Evolutionary conservation across 2,329 filamentous ascomycete genomes (phyloP), one percentile per base, ranked within the genome.

Genomic region (Stenocarpella maydis): DNA sequence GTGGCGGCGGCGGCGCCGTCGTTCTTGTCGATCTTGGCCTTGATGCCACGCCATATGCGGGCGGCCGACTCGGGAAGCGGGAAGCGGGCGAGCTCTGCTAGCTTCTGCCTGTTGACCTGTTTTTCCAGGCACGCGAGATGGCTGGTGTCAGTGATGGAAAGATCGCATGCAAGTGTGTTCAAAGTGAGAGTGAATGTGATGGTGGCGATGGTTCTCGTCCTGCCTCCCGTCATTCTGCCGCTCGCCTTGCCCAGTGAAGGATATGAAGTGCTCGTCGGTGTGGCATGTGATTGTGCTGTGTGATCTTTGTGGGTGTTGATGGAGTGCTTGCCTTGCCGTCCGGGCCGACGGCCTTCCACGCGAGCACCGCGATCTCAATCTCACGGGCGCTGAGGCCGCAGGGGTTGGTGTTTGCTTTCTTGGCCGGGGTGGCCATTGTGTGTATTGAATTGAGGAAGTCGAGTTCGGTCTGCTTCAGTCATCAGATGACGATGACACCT

Each of bases 301-400:
- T 15, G 15, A 1, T 3, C 19, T 26, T 34, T 26, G 34, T 26
- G 21, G 47, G 47, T 7, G 47, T 10, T 7, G 17, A 15, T 8
- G 45, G 31, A 19, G 39, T 17, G 19, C 61, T 65, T 65, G 49
- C 61, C 47, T 65, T 65, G 28, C 12, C 19, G 39, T 45, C 17
- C 15, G 19, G 43, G 31, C 50, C 65, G 31, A 58, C 1, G 39
- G 41, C 49, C 65, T 47, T 67, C 65, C 65, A 67, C 15, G 65
- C 52, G 17, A 49, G 12, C 19, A 58, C 12, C n/a, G 41, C 41
- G 41, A 67, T 58, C 31, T 67, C 65, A 5, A 15, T 2, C 31
- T 67, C 65, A 2, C 65, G 52, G 1, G 41, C 6, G 39, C 21
- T 58, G 65, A 67, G 65, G 6, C 52, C 52, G 28, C 17, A 41